A percentile compares a stretch with the other conserved stretches of the same genome.
These are phyloP conservation scores for Neopestalotiopsis rosae DNA, from an alignment of 2,329 filamentous ascomycete genomes.

Conservation along the genomic window DNA sequence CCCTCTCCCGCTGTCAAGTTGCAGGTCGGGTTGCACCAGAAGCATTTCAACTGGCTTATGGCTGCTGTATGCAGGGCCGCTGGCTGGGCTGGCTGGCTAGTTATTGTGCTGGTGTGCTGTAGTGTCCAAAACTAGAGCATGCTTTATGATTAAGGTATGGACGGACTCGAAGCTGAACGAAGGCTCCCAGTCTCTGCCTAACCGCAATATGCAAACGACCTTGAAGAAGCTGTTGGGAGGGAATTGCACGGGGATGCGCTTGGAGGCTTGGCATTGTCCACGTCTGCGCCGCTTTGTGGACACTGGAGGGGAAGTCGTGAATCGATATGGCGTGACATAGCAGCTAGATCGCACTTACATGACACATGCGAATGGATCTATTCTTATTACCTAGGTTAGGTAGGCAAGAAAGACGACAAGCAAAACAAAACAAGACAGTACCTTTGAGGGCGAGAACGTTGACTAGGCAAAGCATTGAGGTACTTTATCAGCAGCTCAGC, in stretches of 20 bases:
- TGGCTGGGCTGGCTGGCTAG: background rate
- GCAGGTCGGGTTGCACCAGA: background rate
- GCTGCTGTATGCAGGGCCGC: background rate
- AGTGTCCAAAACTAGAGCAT: background rate
- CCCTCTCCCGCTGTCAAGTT: background rate
- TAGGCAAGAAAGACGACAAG: background rate
- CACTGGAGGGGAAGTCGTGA: slow-evolving; percentile 1
- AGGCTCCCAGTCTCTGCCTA: background rate
- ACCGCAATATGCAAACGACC: background rate
- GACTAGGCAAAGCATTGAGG: no score
- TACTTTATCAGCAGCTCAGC: no score
- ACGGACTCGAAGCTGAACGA: no score
- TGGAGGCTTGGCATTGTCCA: background rate
- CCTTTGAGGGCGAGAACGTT: background rate
- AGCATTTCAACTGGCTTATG: background rate
- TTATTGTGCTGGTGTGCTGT: background rate
- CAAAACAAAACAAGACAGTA: background rate
- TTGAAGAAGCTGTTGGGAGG: background rate
- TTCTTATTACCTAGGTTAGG: background rate
- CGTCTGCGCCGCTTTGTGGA: background rate
- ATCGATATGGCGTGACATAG: background rate
- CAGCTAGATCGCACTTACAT: background rate
- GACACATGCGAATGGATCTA: background rate
- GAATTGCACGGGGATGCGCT: background rate
- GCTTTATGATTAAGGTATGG: background rate